Evolutionary conservation across 1,139 yeast genomes (phyloP), one percentile per base, ranked within the genome.

Genomic region (Magnusiomyces suaveolens): DNA sequence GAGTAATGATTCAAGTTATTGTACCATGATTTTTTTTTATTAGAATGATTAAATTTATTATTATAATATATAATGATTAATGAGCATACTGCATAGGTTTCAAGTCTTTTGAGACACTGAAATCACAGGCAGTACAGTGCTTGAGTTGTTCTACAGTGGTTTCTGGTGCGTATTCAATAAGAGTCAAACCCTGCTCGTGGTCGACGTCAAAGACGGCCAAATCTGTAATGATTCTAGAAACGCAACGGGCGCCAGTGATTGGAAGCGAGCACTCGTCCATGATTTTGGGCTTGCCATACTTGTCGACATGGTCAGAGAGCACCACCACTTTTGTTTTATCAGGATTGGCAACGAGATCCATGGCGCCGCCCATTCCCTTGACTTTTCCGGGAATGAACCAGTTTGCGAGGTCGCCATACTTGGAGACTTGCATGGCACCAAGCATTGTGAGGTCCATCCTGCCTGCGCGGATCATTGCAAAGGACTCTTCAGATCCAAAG

Each of bases 321-420:
- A 72, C 76, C 44, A 75, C 74, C 29, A 75, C 76, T 54, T 68
- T 65, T 2, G 78, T 75, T 36, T 68, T 62, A 33, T 63, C 65
- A 2, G 78, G 77, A 58, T 74, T 74, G 48, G 76, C 72, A n/a
- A 75, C 78, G 43, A 75, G 66, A 62, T 75, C 78, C 78, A 75
- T 75, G 10, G 78, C 78, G 24, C 78, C 78, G 10, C 78, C 78
- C 78, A 75, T 75, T 23, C 78, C 78, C 63, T 73, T 75, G 48
- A 75, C 73, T 55, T 70, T 65, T 3, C 78, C 77, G 4, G 78
- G 78, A 24, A 75, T 64, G 53, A 74, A 75, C 77, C 78, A 75
- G 62, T 75, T 75, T 47, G 78, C 78, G 51, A 75, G 65, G 57
- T 75, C 78, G 24, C 78, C 78, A 46, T 60, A 63, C 50, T 67